Base-by-base conservation (phyloP, 2,329 filamentous ascomycete genomes). In the Cladosporium sp. region DNA sequence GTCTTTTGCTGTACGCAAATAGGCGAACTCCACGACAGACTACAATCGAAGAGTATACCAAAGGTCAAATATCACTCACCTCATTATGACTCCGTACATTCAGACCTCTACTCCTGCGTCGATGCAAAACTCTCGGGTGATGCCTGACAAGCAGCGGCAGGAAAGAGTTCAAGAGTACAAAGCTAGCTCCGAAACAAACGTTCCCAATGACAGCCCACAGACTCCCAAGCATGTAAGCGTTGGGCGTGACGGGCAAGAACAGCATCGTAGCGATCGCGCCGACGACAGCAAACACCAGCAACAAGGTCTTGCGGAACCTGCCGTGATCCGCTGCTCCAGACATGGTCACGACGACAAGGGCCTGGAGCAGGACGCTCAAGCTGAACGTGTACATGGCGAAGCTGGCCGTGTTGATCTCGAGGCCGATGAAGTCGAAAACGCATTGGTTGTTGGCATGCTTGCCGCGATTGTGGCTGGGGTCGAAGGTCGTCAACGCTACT, bases 371-470 rank as follows among this genome's bases (percentile, higher is more conserved):
- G 1, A 98, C 93, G 67, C 89, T 95, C 64, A 95, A 76, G 54
- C 90, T 95, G 71, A 98, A 98, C 2, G 90, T 96, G 72, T 97
- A 97, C 89, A 97, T 95, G 67, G 90, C 92, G 69, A 97, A 96
- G 69, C 88, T 95, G 34, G 92, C 91, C 1, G 92, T 96, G 70
- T 97, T 97, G 72, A 98, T 85, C 64, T 95, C 85, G 55, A 87
- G 70, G 5, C 92, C 92, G 19, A 95, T 74, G 4, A 97, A 76
- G 58, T 85, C 82, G 54, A 97, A 83, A 55, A 97, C 76, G 66
- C 93, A 98, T 67, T 95, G 89, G 4, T 58, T 45, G 77, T 40
- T 52, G 34, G 42, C 31, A 41, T 45, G 48, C 13, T 43, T 43
- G 13, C 40, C 42, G 18, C 38, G 38, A n/a, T 22, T 16, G 40